Conservation (phyloP, 345 rosid species). For the Brassica juncea region DNA sequence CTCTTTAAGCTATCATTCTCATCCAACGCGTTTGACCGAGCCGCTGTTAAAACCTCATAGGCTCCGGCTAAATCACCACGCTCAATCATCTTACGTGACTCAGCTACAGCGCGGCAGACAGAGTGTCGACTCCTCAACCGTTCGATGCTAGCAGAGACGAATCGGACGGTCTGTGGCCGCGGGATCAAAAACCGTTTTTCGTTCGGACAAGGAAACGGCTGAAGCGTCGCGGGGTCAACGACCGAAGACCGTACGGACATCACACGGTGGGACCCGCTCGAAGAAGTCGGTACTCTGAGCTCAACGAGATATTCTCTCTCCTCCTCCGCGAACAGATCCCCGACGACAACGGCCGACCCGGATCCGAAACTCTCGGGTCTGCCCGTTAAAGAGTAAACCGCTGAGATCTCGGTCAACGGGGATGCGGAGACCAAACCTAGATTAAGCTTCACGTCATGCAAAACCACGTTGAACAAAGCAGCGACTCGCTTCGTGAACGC, state of each 20-base stretch:
- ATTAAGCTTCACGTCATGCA: conserved; percentile 60
- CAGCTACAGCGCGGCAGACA: conserved; percentile 67
- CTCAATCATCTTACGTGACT: conserved; percentile 61
- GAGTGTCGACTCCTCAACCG: conserved; percentile 68
- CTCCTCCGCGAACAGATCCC: conserved; percentile 70
- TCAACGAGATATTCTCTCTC: conserved; percentile 79
- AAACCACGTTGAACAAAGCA: conserved; percentile 50
- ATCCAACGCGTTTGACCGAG: conserved; percentile 58
- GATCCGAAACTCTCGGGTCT: conserved; percentile 48
- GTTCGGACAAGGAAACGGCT: conserved; percentile 45
- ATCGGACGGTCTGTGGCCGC: conserved; percentile 52
- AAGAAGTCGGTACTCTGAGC: conserved; percentile 52
- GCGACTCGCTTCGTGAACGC: conserved; percentile 51
- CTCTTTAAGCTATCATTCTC: conserved; percentile 47
- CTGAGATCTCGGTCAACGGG: conserved; percentile 57
- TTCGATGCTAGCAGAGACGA: conserved; percentile 45
- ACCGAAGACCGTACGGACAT: conserved; percentile 66
- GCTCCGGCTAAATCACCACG: conserved; percentile 62
- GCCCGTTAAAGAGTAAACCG: conserved; percentile 58
- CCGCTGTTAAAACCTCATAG: conserved; percentile 56
- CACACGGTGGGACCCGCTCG: conserved; percentile 54
- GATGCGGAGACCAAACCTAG: conserved; percentile 64
- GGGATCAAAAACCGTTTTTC: conserved; percentile 59
- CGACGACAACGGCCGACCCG: conserved; percentile 49
- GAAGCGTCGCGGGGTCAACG: conserved; percentile 52